Evolutionary conservation across 2,329 filamentous ascomycete species (phyloP).

Genomic region (Fusarium mangiferae): DNA sequence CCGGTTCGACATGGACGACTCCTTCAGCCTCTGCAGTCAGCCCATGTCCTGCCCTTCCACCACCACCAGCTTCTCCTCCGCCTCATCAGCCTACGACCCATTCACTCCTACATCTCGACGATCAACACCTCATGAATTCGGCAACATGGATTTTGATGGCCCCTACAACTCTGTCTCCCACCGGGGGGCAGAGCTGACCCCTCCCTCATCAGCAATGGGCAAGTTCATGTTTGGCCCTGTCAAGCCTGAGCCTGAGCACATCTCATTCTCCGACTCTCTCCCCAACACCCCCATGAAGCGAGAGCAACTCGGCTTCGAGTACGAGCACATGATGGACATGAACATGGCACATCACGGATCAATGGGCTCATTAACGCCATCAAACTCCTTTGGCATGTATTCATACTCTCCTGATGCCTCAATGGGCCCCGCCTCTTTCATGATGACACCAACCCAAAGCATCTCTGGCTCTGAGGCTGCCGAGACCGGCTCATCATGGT

Average conservation of each 20-base stretch:
- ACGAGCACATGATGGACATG: constrained; percentile 54
- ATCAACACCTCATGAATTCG: constrained; percentile 54
- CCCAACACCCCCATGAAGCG: constrained; percentile 53
- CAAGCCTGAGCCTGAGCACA: constrained; percentile 50
- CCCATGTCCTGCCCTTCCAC: constrained; percentile 51
- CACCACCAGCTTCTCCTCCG: constrained; percentile 53
- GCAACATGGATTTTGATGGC: constrained; percentile 52
- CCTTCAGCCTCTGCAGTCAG: constrained; percentile 52
- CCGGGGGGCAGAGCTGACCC: constrained; percentile 49
- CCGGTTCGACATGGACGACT: constrained; percentile 54
- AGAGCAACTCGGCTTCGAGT: constrained; percentile 50
- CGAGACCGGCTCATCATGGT: constrained; percentile 53
- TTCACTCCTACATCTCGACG: constrained; percentile 58
- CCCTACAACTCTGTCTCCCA: constrained; percentile 43
- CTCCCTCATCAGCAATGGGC: constrained; percentile 48
- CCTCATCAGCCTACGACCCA: constrained; percentile 55
- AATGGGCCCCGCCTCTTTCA: constrained; percentile 49
- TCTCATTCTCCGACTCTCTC: constrained; percentile 47
- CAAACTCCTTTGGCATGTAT: constrained; percentile 51
- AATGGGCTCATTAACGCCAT: constrained; percentile 53
- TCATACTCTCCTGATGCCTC: constrained; percentile 49
- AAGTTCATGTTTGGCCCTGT: constrained; percentile 50
- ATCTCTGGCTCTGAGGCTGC: constrained; percentile 53
- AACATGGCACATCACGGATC: constrained; percentile 48
- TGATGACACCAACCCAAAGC: constrained; percentile 55